These are phyloP conservation scores for Xylaria sp. DNA, from an alignment of 2,329 filamentous ascomycete genomes.

Conservation along the genomic window DNA sequence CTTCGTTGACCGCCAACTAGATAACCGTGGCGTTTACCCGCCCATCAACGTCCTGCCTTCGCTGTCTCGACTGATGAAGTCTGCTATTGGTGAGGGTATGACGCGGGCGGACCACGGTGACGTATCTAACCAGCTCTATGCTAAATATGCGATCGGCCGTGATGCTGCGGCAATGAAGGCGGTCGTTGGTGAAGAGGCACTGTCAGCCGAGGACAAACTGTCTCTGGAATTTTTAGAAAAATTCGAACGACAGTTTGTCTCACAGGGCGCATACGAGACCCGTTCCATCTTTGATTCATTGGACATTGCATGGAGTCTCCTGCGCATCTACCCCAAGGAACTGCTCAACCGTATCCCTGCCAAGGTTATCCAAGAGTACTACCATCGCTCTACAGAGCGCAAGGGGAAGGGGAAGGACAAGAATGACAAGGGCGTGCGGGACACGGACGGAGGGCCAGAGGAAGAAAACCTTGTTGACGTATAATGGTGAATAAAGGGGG, in stretches of 20 bases:
- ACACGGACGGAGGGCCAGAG: constrained; percentile 53
- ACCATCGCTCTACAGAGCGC: constrained; percentile 72
- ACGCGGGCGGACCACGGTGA: constrained; percentile 97
- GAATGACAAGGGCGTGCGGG: constrained; percentile 55
- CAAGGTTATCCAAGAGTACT: constrained; percentile 85
- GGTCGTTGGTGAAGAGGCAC: constrained; percentile 96
- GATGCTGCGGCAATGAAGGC: constrained; percentile 99
- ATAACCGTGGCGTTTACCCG: constrained; percentile 98
- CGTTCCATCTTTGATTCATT: constrained; percentile 92
- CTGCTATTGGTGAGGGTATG: constrained; percentile 96
- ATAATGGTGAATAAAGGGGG: constrained; percentile 49
- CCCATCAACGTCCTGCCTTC: constrained; percentile 99
- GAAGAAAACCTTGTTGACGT: constrained; percentile 72
- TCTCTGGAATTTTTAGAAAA: constrained; percentile 98
- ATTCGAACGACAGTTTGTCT: constrained; percentile 95
- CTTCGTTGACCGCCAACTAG: constrained; percentile 90
- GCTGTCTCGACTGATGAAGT: constrained; percentile 99
- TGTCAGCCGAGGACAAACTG: constrained; percentile 96
- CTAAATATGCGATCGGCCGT: constrained; percentile 99
- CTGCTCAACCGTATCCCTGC: constrained; percentile 93
- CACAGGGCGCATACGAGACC: constrained; percentile 90
- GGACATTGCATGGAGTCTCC: constrained; percentile 94
- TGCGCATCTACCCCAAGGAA: constrained; percentile 98
- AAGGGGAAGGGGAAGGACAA: constrained; percentile 71
- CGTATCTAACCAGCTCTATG: constrained; percentile 99